Conservation (phyloP, 345 rosid genomes). For the Fremontodendron californicum region DNA sequence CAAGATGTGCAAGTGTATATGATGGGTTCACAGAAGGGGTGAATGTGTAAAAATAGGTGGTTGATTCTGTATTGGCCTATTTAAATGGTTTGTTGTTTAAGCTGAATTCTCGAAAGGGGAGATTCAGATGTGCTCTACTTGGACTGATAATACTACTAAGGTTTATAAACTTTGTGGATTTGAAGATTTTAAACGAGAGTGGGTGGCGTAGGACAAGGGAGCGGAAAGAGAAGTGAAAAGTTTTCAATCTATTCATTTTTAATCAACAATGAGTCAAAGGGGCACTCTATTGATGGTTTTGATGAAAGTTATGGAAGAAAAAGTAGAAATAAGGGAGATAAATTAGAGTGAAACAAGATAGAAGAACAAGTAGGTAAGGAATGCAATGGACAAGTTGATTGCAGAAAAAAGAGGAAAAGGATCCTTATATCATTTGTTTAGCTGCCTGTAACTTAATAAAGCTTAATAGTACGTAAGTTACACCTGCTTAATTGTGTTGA, state of each 20-base stretch:
- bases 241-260: too few species aligned
- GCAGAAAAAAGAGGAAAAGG: background rate
- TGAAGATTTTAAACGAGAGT: too few species aligned
- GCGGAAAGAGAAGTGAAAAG: background rate
- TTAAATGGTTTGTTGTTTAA: too few species aligned
- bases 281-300: too few species aligned
- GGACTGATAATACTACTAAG: too few species aligned
- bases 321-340: background rate
- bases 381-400: background rate
- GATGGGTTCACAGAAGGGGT: background rate
- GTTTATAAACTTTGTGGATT: too few species aligned
- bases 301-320: background rate
- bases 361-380: background rate
- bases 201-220: background rate
- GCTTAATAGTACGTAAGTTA: background rate
- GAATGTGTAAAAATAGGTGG: too few species aligned
- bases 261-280: background rate
- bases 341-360: background rate
- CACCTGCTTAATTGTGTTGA: background rate
- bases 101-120: too few species aligned
- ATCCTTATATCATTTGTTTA: background rate
- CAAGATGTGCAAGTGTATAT: background rate
- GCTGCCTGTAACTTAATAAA: background rate
- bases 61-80: too few species aligned
- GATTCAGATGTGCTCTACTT: too few species aligned